phyloP scores from a whole-genome alignment of 805 yeast genomes.

The Debaryomyces prosopidis region DNA sequence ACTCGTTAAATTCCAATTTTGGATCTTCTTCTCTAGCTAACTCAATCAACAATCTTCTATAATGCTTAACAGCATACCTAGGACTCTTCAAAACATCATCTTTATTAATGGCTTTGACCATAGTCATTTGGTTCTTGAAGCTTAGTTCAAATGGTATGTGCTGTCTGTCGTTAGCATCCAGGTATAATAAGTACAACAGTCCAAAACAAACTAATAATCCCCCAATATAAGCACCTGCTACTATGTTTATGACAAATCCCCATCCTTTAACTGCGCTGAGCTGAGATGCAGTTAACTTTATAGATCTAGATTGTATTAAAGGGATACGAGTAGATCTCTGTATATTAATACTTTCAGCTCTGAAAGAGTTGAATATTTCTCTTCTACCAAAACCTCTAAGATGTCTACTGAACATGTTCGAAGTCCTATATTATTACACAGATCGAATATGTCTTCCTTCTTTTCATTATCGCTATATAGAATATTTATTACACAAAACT shows the following conservation, averaged over 20 bases:
- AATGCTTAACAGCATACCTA: constrained; percentile 43
- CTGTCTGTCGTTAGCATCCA: constrained; percentile 40
- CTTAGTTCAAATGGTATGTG: constrained; percentile 40
- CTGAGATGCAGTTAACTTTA: constrained; percentile 19
- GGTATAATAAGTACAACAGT: constrained; percentile 37
- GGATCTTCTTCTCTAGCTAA: constrained; percentile 29
- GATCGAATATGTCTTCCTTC: background rate
- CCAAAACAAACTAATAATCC: constrained; percentile 40
- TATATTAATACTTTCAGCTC: background rate
- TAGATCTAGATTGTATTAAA: constrained; percentile 8
- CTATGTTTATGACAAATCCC: constrained; percentile 33
- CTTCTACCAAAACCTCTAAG: background rate
- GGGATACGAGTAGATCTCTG: background rate
- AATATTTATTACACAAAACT: background rate
- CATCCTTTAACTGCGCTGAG: constrained; percentile 22
- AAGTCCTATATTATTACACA: no score
- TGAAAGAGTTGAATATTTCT: background rate
- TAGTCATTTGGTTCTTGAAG: constrained; percentile 31
- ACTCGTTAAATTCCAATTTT: constrained; percentile 25
- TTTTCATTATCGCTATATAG: background rate
- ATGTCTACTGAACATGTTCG: background rate
- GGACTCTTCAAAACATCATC: constrained; percentile 45
- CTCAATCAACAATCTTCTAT: constrained; percentile 36
- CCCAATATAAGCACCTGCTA: constrained; percentile 46
- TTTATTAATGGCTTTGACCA: constrained; percentile 44